phyloP scores from a whole-genome alignment of 2,329 filamentous ascomycete genomes.

The Epichloe hybrida region DNA sequence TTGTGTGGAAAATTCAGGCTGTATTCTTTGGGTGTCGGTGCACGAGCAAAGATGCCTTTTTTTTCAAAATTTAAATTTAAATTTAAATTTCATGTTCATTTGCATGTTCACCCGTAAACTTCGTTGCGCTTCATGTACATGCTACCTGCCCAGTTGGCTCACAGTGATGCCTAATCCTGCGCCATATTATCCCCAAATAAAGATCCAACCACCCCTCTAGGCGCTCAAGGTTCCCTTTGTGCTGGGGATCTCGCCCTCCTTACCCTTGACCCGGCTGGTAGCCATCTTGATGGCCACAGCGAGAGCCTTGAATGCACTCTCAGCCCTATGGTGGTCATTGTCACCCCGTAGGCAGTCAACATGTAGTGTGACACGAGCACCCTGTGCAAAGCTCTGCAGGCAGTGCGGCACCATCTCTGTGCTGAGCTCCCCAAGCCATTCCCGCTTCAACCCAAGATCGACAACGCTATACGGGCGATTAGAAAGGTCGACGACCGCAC shows the following conservation, averaged over 20 bases:
- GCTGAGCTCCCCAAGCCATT: conserved; percentile 92
- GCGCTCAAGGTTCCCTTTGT: conserved; percentile 82
- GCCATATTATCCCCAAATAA: not conserved
- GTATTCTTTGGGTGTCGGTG: too few species aligned
- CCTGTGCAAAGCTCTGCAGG: conserved; percentile 85
- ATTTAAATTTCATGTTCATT: too few species aligned
- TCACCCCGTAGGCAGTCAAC: conserved; percentile 81
- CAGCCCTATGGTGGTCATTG: conserved; percentile 92
- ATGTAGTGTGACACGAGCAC: conserved; percentile 82
- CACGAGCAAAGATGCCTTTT: too few species aligned
- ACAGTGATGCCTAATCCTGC: not conserved
- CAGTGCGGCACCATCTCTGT: conserved; percentile 97
- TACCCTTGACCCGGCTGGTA: conserved; percentile 58
- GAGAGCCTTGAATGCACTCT: conserved; percentile 94
- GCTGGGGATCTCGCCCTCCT: conserved; percentile 86
- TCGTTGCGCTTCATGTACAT: too few species aligned
- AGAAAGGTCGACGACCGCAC: conserved; percentile 87
- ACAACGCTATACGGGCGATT: conserved; percentile 81
- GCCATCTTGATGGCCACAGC: conserved; percentile 75
- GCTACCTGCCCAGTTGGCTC: too few species aligned
- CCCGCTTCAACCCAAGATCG: conserved; percentile 71
- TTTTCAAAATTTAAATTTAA: too few species aligned
- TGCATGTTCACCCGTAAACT: too few species aligned
- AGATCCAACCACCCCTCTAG: conserved; percentile 18
- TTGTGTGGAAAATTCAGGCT: too few species aligned